Evolutionary conservation across 768 basidiomycete genomes (phyloP), one percentile per base, ranked within the genome.

Genomic region (Paxillus ammoniavirescens): DNA sequence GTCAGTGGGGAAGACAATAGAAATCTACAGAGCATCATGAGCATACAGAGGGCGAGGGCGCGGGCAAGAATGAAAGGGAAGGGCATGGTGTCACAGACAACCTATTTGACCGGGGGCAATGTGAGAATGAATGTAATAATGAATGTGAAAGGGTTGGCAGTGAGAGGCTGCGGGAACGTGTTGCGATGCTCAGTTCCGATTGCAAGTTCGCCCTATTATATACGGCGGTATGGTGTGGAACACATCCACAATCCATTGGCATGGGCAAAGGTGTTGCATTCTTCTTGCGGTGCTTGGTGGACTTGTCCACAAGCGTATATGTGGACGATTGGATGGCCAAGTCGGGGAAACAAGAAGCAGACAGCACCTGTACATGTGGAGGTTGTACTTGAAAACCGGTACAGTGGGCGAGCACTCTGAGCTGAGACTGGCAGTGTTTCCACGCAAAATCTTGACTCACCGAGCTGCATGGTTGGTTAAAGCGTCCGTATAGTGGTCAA

Each of bases 51-150:
- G 43, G 54, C 33, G 35, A 67, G 40, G 1, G 21, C 33, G 48
- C 62, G 67, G 18, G 9, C 57, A 48, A 61, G 60, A 49, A 58
- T 17, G 38, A 62, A 65, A 28, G 57, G 51, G 44, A 69, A 67
- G 13, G 65, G 17, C 66, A 67, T 70, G 44, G 40, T 47, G 62
- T 61, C 61, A 55, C 68, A 47, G 62, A 69, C 66, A 50, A 40
- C 59, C 47, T 15, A 43, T 36, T 30, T 8, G 30, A 48, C 31
- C 38, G 45, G 42, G 35, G 33, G 26, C 43, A 41, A 45, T 53
- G 44, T 15, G 18, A 30, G 54, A 44, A 49, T 55, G 55, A 54
- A 50, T 49, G 52, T 38, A 36, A 43, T 38, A 30, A 44, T 52
- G 52, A 28, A 31, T 14, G 36, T 42, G 54, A 47, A 31, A 38